Base-by-base conservation (phyloP, 768 basidiomycete species). In the Trametes maxima region DNA sequence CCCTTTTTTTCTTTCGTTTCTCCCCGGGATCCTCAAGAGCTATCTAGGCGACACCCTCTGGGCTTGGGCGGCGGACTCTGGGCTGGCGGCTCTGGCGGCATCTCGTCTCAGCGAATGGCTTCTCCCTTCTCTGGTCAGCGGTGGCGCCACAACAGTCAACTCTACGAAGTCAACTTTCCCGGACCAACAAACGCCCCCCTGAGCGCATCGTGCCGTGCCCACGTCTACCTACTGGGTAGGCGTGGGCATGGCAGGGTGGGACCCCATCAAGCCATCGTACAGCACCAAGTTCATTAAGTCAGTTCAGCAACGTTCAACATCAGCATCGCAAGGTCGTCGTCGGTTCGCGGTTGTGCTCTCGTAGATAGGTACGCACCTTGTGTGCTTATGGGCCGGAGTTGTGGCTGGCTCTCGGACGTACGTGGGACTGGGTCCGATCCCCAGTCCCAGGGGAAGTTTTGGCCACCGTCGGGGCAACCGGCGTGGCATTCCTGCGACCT, bases 381-480 rank as follows among this genome's bases (percentile, higher is more conserved):
- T 46, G 46, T 45, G 45, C 42, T 47, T 36, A 54, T 61, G 60
- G 60, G 36, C 54, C 40, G 60, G 45, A 21, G 54, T 33, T 46
- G 53, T 48, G 57, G 45, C 52, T 35, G 24, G 57, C 46, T 59
- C 62, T 54, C 44, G 62, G 57, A 54, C 62, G 62, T 54, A 47
- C 52, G 62, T 59, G 62, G 51, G 52, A 28, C 51, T 44, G 48
- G 57, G 60, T 43, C 33, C 16, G 21, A 48, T 22, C 46, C 45
- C 52, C 57, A 35, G 52, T 43, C 57, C 37, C 57, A 47, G 62
- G 62, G 62, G 62, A 45, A 54, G 62, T 63, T 63, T 62, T 59
- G 57, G 62, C 43, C 46, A 57, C 57, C 28, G 57, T 35, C 40
- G 62, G 62, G 62, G 62, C 52, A 63, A 63, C 62, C 42, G 47